Conservation (phyloP, 371 early-diverging fungal genomes). For the Nematocida minor region DNA sequence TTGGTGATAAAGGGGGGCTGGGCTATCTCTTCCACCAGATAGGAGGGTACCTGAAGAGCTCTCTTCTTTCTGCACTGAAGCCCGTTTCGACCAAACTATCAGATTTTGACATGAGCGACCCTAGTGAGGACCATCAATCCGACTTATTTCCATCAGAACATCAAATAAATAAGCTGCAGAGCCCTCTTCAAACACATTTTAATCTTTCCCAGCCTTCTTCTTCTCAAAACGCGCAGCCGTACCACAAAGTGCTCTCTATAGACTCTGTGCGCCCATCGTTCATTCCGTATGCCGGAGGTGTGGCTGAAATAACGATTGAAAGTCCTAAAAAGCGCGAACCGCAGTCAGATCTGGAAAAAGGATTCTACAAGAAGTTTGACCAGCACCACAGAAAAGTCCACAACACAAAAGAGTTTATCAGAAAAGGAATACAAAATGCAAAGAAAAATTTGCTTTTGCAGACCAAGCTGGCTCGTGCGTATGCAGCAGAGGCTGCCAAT, state of each 20-base stretch:
- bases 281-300: background rate
- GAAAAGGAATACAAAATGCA: slow-evolving; percentile 35
- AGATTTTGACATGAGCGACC: too few species aligned
- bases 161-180: background rate
- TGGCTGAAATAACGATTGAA: background rate
- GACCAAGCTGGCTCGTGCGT: slow-evolving; percentile 9
- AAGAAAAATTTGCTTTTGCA: slow-evolving; percentile 22
- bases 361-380: background rate
- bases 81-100: background rate
- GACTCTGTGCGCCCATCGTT: background rate
- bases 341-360: background rate
- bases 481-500: slow-evolving; percentile 8
- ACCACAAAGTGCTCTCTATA: too few species aligned
- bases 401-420: slow-evolving; percentile 2
- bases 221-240: background rate
- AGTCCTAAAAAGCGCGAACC: background rate
- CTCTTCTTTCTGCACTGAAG: background rate
- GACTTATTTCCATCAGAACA: background rate
- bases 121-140: background rate
- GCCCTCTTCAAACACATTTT: background rate
- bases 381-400: background rate
- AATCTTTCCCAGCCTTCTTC: background rate
- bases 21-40: background rate
- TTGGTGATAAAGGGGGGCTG: background rate
- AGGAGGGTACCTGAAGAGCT: background rate